These are phyloP conservation scores for Fagopyrum homotropicum DNA, from an alignment of 148 eudicot species.

Conservation along the genomic window DNA sequence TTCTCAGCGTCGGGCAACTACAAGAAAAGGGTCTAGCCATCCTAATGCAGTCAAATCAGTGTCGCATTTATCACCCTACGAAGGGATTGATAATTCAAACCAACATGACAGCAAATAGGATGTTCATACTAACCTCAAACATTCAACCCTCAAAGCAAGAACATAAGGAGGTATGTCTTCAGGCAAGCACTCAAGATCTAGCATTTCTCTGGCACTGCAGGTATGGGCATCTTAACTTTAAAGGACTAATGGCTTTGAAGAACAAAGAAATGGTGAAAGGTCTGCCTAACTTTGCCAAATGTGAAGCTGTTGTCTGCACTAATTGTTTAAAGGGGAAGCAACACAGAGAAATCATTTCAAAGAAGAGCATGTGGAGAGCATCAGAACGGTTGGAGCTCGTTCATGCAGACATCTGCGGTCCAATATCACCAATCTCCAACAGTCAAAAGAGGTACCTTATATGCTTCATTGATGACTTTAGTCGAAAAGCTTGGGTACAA, in stretches of 20 bases:
- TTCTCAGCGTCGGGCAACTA: no score
- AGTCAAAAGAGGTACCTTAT: background rate
- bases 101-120: no score
- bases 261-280: conserved; percentile 1
- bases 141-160: no score
- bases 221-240: background rate
- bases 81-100: no score
- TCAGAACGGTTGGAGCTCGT: background rate
- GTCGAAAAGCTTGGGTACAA: background rate
- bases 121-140: no score
- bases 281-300: background rate
- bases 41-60: no score
- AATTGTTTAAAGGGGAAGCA: background rate
- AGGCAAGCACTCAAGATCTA: no score
- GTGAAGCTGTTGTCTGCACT: no score
- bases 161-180: no score
- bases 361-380: background rate
- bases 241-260: background rate
- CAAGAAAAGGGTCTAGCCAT: no score
- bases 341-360: background rate
- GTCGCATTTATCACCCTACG: no score
- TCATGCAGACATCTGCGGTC: no score
- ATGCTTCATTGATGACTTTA: conserved; percentile 2
- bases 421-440: background rate
- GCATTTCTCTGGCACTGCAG: background rate